Percentiles rank a stretch among this genome's conserved stretches.
phyloP scores from a whole-genome alignment of 768 basidiomycete species.

The Clathrus columnatus region DNA sequence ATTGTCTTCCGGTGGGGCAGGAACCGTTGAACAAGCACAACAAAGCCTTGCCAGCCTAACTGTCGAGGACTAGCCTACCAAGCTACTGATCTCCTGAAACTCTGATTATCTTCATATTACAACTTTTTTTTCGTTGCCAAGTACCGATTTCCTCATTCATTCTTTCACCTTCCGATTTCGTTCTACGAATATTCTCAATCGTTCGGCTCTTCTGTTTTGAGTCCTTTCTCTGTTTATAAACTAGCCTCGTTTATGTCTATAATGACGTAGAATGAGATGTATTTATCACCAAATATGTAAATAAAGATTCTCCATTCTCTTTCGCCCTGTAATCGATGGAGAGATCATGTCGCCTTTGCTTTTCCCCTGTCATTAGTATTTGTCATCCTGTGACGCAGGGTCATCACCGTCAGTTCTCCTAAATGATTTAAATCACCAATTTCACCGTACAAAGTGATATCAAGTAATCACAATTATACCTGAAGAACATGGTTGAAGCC shows the following conservation, averaged over 20 bases:
- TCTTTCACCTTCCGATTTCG: not conserved
- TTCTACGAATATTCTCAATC: too few species aligned
- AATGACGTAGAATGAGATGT: too few species aligned
- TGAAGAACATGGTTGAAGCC: slow-evolving; percentile 1
- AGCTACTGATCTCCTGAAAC: not conserved
- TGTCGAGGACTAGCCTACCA: slow-evolving; percentile 50
- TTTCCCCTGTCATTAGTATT: too few species aligned
- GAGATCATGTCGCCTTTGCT: too few species aligned
- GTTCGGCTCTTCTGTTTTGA: too few species aligned
- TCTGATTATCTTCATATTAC: not conserved
- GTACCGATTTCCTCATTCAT: not conserved
- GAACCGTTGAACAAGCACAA: slow-evolving; percentile 58
- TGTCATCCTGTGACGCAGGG: too few species aligned
- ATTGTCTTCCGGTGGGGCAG: slow-evolving; percentile 33
- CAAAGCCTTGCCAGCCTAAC: slow-evolving; percentile 68
- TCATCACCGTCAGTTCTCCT: too few species aligned
- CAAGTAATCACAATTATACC: not conserved
- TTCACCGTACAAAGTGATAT: not conserved
- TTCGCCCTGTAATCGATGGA: too few species aligned
- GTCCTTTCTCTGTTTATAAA: too few species aligned
- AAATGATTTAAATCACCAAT: not conserved
- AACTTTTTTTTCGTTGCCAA: not conserved
- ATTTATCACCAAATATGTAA: too few species aligned
- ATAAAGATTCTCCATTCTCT: too few species aligned
- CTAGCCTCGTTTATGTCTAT: too few species aligned